phyloP scores from a whole-genome alignment of 371 early-diverging fungal species.

The Apophysomyces elegans region DNA sequence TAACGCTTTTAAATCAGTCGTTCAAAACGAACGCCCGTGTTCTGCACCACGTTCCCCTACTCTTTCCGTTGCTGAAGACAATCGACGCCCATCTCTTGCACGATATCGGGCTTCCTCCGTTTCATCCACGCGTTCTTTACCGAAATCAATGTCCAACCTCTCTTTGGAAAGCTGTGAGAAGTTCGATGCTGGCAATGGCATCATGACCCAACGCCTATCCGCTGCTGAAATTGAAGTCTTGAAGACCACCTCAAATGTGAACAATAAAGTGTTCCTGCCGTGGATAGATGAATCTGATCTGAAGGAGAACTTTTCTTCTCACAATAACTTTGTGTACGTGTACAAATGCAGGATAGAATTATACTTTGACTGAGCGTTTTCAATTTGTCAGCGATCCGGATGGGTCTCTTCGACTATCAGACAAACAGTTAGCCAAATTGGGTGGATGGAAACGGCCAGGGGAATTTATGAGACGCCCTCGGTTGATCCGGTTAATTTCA shows the following conservation, averaged over 20 bases:
- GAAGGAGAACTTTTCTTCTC: slow-evolving; percentile 62
- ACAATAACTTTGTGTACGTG: slow-evolving; percentile 42
- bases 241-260: slow-evolving; percentile 69
- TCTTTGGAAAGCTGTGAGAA: slow-evolving; percentile 13
- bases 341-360: not conserved
- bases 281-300: slow-evolving; percentile 73
- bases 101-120: slow-evolving; percentile 27
- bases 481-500: slow-evolving; percentile 67
- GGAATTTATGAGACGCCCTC: slow-evolving; percentile 70
- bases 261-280: slow-evolving; percentile 73
- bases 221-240: slow-evolving; percentile 66
- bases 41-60: slow-evolving; percentile 16
- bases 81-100: slow-evolving; percentile 12
- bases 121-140: slow-evolving; percentile 4
- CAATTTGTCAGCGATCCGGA: slow-evolving; percentile 61
- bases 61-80: slow-evolving; percentile 11
- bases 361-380: not conserved
- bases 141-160: slow-evolving; percentile 14
- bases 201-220: slow-evolving; percentile 34
- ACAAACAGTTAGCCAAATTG: slow-evolving; percentile 73
- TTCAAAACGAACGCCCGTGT: slow-evolving; percentile 18
- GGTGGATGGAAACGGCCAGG: slow-evolving; percentile 84
- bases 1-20: slow-evolving; percentile 5
- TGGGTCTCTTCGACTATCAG: slow-evolving; percentile 76
- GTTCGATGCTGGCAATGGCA: not conserved